Base-by-base conservation (phyloP, 257 asterid species). In the Fraxinus excelsior region DNA sequence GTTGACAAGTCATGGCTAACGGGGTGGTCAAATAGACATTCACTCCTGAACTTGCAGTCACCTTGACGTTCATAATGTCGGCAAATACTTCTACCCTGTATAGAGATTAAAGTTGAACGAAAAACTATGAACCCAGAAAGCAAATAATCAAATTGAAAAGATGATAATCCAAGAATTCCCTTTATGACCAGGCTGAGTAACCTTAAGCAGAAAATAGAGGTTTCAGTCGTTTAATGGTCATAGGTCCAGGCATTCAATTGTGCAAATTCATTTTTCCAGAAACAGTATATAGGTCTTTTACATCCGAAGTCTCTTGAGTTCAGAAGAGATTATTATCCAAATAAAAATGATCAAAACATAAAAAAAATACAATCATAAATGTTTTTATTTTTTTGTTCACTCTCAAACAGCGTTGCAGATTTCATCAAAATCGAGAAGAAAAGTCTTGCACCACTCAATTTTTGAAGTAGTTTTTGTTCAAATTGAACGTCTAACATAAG, bases 1-100 rank as follows among this genome's bases (percentile, higher is more conserved):
- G 75, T n/a, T 26, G 76, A n/a, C 11, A 42, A 66, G 31, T 42
- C 71, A 23, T 18, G 71, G 72, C 67, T 66, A 23, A 64, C 58
- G 0, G 87, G 87, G 74, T 86, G 89, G 73, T 86, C 82, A 74
- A 78, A 85, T 67, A 72, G 35, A 74, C 87, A 85, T 18, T 77
- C 76, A 40, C 44, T 70, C 5, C 89, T 86, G 40, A 76, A 83
- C 72, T 81, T 83, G 87, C 87, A 81, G 4, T 71, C 74, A 23
- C 86, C 86, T 37, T 56, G 77, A 10, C 83, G 78, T 42, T 71
- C 74, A 77, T 81, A 86, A 64, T 83, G 79, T 35, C 79, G 79
- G 65, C 87, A 83, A 40, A 86, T 56, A 5, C 42, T 74, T 51
- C 78, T 79, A 23, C 78, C 89, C 89, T 86, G 80, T 74, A 73